Evolutionary conservation across 1,139 yeast species (phyloP).

Genomic region (Magnusiomyces suaveolens): DNA sequence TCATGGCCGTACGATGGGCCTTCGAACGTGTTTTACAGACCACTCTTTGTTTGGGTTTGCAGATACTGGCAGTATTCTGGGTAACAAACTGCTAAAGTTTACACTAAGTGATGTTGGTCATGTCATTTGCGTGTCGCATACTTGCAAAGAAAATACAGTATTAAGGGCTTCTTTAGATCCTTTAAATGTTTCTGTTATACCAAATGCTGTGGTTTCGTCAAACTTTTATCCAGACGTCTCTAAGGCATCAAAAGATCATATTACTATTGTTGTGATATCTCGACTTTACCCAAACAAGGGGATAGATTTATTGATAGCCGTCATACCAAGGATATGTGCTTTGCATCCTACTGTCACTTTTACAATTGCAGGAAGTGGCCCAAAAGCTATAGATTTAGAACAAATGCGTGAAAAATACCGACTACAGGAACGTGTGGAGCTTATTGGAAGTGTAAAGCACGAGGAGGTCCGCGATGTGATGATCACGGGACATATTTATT

Average conservation of each 20-base stretch:
- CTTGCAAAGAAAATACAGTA: constrained; percentile 93
- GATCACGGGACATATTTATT: constrained; percentile 86
- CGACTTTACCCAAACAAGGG: constrained; percentile 95
- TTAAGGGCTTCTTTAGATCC: constrained; percentile 80
- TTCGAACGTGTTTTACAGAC: constrained; percentile 85
- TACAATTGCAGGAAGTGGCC: constrained; percentile 94
- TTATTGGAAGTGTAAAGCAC: constrained; percentile 82
- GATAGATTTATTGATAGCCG: constrained; percentile 75
- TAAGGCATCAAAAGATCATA: constrained; percentile 29
- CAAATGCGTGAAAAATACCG: constrained; percentile 88
- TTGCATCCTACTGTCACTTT: constrained; percentile 59
- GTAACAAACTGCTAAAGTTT: constrained; percentile 78
- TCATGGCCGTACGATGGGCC: constrained; percentile 89
- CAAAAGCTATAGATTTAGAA: constrained; percentile 83
- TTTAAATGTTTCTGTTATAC: constrained; percentile 72
- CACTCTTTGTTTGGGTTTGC: constrained; percentile 94
- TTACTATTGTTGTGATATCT: constrained; percentile 86
- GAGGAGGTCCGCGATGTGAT: constrained; percentile 89
- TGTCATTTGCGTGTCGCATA: constrained; percentile 90
- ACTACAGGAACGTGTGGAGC: constrained; percentile 76
- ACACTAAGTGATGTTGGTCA: constrained; percentile 82
- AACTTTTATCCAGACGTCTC: constrained; percentile 60
- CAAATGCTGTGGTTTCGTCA: constrained; percentile 83
- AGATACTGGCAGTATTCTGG: constrained; percentile 71
- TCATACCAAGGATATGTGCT: constrained; percentile 75